These are phyloP conservation scores for Cylindrotheca fusiformis DNA, from an alignment of 108 stramenopile species.

Conservation along the genomic window DNA sequence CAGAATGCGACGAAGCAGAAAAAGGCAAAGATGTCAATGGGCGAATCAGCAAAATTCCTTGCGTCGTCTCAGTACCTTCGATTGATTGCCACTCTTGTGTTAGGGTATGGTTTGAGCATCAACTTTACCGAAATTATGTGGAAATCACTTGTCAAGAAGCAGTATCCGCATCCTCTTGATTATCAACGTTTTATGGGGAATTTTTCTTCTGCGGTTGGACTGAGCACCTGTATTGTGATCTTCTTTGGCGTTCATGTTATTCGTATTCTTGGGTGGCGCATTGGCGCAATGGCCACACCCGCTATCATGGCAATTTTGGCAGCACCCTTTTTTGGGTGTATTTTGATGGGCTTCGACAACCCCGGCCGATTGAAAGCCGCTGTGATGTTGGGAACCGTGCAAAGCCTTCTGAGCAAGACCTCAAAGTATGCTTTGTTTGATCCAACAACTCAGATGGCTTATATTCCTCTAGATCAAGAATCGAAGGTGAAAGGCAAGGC, in stretches of 20 bases:
- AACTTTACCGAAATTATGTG: constrained; percentile 97
- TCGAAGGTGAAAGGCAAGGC: constrained; percentile 95
- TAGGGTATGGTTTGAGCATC: constrained; percentile 94
- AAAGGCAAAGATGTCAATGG: constrained; percentile 85
- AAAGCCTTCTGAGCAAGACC: constrained; percentile 89
- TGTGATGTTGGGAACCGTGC: constrained; percentile 86
- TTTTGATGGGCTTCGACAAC: constrained; percentile 78
- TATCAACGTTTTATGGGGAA: constrained; percentile 96
- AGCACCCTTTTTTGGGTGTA: constrained; percentile 87
- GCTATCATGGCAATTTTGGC: constrained; percentile 84
- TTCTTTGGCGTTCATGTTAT: constrained; percentile 91
- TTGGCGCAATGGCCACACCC: constrained; percentile 93
- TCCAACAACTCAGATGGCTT: constrained; percentile 90
- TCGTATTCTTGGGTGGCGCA: constrained; percentile 88
- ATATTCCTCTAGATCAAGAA: constrained; percentile 95
- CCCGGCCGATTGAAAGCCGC: constrained; percentile 60
- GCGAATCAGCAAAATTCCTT: constrained; percentile 82
- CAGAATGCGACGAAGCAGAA: constrained; percentile 51
- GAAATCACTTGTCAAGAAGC: constrained; percentile 91
- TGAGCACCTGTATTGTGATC: constrained; percentile 89
- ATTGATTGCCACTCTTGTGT: constrained; percentile 83
- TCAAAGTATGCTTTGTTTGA: constrained; percentile 91
- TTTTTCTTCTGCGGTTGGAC: constrained; percentile 81
- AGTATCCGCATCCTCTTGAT: constrained; percentile 88
- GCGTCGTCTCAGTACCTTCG: constrained; percentile 90